Base-by-base conservation (phyloP, 257 asterid genomes). In the Eucommia ulmoides region DNA sequence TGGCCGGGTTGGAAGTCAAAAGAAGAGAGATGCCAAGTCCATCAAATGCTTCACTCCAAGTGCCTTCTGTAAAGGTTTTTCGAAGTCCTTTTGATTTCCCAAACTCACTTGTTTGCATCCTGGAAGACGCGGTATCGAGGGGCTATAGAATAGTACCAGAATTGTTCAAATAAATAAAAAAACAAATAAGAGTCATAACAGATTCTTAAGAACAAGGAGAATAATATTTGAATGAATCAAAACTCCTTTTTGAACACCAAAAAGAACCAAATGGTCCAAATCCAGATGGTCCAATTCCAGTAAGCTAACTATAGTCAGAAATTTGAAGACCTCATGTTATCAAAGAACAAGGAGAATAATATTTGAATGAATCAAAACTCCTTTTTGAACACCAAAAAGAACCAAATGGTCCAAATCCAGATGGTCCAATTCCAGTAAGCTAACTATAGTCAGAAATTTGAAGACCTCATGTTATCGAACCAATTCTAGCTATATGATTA, bases 101-200 rank as follows among this genome's bases (percentile, higher is more conserved):
- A 60, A 72, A 72, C 20, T 67, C 69, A 56, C 78, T 72, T 45
- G 78, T 72, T 52, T 72, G 78, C 78, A 72, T 72, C 68, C 78
- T 63, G 21, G 74, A 67, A 25, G 78, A 67, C 45, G 78, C 72
- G 22, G 78, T 67, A 64, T 72, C 74, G 35, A 72, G 59, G 26
- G 78, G 74, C 78, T 72, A 44, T 22, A 56, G 0, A 44, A 56
- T 18, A 44, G 45, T 8, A 35, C 45, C 33, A 29, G 20, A 49
- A n/a, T 24, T 6, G 16, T 45, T 20, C 18, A 29, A 33, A 20
- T n/a, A 23, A 35, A 42, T 20, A 33, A 10, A 16, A 42, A 21
- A 46, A 60, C 23, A 50, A 51, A 41, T 38, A 20, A 8, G 0
- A 3, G 22, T 19, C 16, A 3, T 7, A 1, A 15, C 10, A 33